Conservation (phyloP, 1,139 yeast genomes). For the Kluyveromyces sp. region DNA sequence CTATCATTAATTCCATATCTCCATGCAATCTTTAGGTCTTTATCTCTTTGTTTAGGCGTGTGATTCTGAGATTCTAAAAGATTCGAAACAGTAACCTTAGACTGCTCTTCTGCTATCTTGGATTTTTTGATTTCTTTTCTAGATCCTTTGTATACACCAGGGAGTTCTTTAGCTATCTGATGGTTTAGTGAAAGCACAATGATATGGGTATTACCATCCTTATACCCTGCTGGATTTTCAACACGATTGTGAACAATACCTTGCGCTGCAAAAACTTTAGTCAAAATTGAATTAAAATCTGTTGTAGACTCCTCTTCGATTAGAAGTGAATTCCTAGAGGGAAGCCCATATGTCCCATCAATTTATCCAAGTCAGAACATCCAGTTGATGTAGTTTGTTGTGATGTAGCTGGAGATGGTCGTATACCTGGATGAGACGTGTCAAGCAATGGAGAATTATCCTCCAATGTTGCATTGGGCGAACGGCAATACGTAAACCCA, state of each 20-base stretch:
- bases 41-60: conserved; percentile 17
- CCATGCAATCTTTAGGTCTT: conserved; percentile 80
- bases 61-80: conserved; percentile 33
- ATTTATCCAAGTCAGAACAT: conserved; percentile 60
- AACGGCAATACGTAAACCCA: not conserved
- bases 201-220: conserved; percentile 44
- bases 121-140: conserved; percentile 59
- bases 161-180: conserved; percentile 65
- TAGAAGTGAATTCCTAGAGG: conserved; percentile 63
- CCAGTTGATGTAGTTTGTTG: conserved; percentile 77
- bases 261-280: conserved; percentile 69
- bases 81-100: conserved; percentile 62
- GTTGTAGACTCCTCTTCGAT: conserved; percentile 85
- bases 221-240: conserved; percentile 27
- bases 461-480: not conserved
- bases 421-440: conserved; percentile 46
- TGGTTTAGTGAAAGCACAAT: conserved; percentile 58
- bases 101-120: conserved; percentile 48
- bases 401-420: conserved; percentile 72
- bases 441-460: not conserved
- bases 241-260: conserved; percentile 66
- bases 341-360: conserved; percentile 75
- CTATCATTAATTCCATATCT: conserved; percentile 57
- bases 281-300: conserved; percentile 71
- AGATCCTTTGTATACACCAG: conserved; percentile 72